Conservation (phyloP, 768 basidiomycete genomes). For the Calvatia gigantea region DNA sequence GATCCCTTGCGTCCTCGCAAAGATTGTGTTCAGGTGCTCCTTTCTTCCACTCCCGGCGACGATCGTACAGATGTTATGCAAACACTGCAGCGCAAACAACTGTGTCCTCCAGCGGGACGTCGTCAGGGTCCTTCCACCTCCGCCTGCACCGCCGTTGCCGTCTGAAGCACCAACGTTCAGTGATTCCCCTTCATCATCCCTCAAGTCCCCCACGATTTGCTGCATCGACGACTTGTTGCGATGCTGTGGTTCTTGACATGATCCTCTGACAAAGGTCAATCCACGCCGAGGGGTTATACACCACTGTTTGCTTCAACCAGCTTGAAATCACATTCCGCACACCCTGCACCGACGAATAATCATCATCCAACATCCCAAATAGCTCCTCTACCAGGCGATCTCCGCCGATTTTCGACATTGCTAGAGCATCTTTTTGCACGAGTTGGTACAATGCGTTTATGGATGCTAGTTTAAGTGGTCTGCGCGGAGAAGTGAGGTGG, state of each 20-base stretch:
- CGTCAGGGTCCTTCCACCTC: slow-evolving; percentile 34
- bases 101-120: slow-evolving; percentile 96
- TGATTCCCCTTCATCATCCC: slow-evolving; percentile 94
- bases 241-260: slow-evolving; percentile 90
- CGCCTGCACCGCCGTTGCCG: slow-evolving; percentile 13
- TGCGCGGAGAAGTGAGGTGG: slow-evolving; percentile 75
- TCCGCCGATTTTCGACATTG: slow-evolving; percentile 91
- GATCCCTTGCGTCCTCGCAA: slow-evolving; percentile 61
- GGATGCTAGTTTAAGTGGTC: slow-evolving; percentile 88
- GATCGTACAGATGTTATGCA: slow-evolving; percentile 83
- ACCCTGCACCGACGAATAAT: slow-evolving; percentile 90
- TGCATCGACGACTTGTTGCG: slow-evolving; percentile 68
- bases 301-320: slow-evolving; percentile 94
- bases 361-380: slow-evolving; percentile 86
- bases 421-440: slow-evolving; percentile 89
- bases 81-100: slow-evolving; percentile 87
- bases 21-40: slow-evolving; percentile 80
- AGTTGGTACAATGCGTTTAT: slow-evolving; percentile 97
- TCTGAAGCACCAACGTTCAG: slow-evolving; percentile 60
- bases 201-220: slow-evolving; percentile 47
- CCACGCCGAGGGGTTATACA: slow-evolving; percentile 94
- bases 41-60: slow-evolving; percentile 67
- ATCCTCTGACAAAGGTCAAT: slow-evolving; percentile 97
- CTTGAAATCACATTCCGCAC: slow-evolving; percentile 89
- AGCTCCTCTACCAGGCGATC: slow-evolving; percentile 92